phyloP scores from a whole-genome alignment of 768 basidiomycete genomes.

The Strobilomyces confusus region DNA sequence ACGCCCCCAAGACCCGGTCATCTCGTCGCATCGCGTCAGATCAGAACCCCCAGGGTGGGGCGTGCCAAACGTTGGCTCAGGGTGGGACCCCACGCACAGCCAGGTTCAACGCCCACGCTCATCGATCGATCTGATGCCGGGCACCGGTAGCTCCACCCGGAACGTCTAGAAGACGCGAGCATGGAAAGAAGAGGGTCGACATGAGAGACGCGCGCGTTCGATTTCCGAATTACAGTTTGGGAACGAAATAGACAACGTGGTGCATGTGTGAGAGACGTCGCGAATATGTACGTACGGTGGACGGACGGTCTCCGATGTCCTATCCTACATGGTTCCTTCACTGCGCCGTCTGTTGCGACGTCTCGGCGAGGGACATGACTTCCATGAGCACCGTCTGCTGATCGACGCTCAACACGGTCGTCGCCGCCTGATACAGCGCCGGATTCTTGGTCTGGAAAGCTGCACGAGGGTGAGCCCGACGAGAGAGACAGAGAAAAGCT shows the following conservation, averaged over 20 bases:
- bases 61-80: no score
- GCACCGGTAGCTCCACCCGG: background rate
- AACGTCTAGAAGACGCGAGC: background rate
- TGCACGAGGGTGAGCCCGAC: no score
- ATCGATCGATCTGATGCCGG: no score
- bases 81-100: no score
- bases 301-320: background rate
- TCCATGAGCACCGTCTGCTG: conserved; percentile 83
- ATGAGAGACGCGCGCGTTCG: background rate
- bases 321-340: background rate
- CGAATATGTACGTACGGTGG: background rate
- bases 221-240: no score
- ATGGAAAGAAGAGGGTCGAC: background rate
- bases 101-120: no score
- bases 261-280: no score
- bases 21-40: no score
- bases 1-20: no score
- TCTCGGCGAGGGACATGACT: conserved; percentile 70
- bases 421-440: conserved; percentile 63
- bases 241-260: no score
- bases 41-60: no score
- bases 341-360: conserved; percentile 14
- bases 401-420: conserved; percentile 66
- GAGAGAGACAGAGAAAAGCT: background rate
- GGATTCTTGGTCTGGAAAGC: conserved; percentile 72